Base-by-base conservation (phyloP, 2,329 filamentous ascomycete species). In the Aspergillus ruber region DNA sequence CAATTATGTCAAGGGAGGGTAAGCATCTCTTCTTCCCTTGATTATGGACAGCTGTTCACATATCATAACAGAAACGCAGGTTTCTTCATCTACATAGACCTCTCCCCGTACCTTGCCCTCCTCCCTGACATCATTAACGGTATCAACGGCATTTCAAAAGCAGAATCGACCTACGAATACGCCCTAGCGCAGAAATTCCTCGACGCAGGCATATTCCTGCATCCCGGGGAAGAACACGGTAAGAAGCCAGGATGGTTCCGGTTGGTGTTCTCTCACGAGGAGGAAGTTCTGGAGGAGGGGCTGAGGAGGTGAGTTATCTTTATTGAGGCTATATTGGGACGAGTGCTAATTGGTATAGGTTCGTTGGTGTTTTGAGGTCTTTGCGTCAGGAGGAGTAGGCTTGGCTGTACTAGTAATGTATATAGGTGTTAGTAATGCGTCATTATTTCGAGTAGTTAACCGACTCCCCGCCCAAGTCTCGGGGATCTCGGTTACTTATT, bases 161-260 rank as follows among this genome's bases (percentile, higher is more conserved):
- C 25, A 29, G 67, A n/a, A 35, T 8, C 13, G 9, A 67, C 70
- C 43, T 57, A 65, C 1, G 75, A 79, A 53, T 74, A 73, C 51
- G 64, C 59, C 10, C 57, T 81, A 10, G 71, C 72, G 0, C 64
- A 72, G 52, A 69, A 52, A 42, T 52, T 81, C 35, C 53, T 70
- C n/a, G 61, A 70, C 20, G 64, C 65, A 0, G 78, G 76, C 2
- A 70, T 82, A 2, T 77, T 75, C 47, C 48, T 82, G 21, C 75
- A 78, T 40, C 69, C 74, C 0, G 69, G 73, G 0, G 71, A 75
- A 49, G 72, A 73, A 51, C 62, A 67, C 42, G 67, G 69, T 0
- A 70, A 70, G 17, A 60, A 70, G 45, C 64, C 71, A 1, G 79
- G 80, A 0, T 78, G 74, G 71, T 82, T 81, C 51, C 63, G 80